These are phyloP conservation scores for Hypsizygus ulmarius DNA, from an alignment of 1,284 basidiomycete species.

Conservation along the genomic window DNA sequence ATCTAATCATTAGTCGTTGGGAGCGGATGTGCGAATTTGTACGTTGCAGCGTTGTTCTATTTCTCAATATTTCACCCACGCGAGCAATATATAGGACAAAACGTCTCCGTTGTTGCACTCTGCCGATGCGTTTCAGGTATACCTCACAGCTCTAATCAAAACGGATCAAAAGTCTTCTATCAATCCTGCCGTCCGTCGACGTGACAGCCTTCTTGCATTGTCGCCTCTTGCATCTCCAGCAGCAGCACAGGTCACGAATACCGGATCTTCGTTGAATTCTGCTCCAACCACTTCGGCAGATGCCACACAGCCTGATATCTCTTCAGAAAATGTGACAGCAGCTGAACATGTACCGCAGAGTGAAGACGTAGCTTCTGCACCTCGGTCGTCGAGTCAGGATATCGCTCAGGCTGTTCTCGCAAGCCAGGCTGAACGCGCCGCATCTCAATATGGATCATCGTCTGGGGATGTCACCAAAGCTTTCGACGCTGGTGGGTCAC, in stretches of 20 bases:
- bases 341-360: constrained; percentile 1
- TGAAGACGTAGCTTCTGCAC: constrained; percentile 16
- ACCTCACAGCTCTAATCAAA: constrained; percentile 65
- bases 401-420: constrained; percentile 60
- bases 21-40: constrained; percentile 80
- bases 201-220: constrained; percentile 60
- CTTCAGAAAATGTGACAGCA: constrained; percentile 11
- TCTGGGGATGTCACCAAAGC: constrained; percentile 39
- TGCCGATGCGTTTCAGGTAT: constrained; percentile 67
- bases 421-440: constrained; percentile 26
- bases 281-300: constrained; percentile 17
- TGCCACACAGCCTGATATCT: constrained; percentile 13
- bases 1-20: constrained; percentile 73
- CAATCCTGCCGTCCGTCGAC: constrained; percentile 58
- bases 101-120: constrained; percentile 65
- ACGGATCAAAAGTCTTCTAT: constrained; percentile 58
- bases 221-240: constrained; percentile 29
- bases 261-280: not conserved
- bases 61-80: constrained; percentile 11
- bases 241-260: constrained; percentile 8
- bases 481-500: constrained; percentile 42
- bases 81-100: constrained; percentile 46
- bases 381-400: constrained; percentile 34
- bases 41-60: constrained; percentile 31
- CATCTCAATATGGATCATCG: constrained; percentile 23